These are phyloP conservation scores for Oidium heveae DNA, from an alignment of 2,329 filamentous ascomycete genomes.

Conservation along the genomic window DNA sequence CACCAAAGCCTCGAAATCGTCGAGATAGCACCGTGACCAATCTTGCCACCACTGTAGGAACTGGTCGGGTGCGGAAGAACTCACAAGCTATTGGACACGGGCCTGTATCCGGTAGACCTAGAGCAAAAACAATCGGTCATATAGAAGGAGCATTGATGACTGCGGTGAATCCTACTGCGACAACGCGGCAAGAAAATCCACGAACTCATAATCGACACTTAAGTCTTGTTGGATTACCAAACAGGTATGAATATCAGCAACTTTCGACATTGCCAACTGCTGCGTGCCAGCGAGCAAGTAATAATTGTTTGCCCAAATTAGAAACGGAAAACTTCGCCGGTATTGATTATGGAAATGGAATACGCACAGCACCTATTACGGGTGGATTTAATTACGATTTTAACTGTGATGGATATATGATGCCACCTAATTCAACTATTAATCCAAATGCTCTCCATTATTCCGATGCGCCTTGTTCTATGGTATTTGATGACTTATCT, in stretches of 20 bases:
- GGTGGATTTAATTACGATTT: constrained; percentile 40
- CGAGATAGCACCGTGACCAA: constrained; percentile 59
- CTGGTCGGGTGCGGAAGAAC: constrained; percentile 68
- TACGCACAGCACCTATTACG: constrained; percentile 53
- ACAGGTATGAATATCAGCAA: constrained; percentile 30
- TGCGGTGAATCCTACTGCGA: constrained; percentile 19
- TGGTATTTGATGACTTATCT: constrained; percentile 35
- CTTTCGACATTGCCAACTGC: constrained; percentile 49
- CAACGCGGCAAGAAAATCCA: constrained; percentile 21
- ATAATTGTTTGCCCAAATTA: constrained; percentile 52
- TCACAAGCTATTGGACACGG: constrained; percentile 42
- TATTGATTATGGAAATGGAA: constrained; percentile 37
- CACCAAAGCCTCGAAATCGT: constrained; percentile 63
- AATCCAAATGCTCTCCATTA: constrained; percentile 61
- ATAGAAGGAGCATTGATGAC: constrained; percentile 56
- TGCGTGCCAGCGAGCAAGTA: constrained; percentile 38
- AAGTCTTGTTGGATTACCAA: constrained; percentile 43
- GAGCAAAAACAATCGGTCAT: constrained; percentile 91
- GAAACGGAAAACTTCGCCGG: constrained; percentile 48
- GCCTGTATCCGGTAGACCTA: constrained; percentile 42
- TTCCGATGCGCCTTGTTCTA: constrained; percentile 46
- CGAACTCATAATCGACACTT: constrained; percentile 42
- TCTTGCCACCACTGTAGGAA: constrained; percentile 28
- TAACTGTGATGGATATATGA: constrained; percentile 44
- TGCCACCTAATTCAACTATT: constrained; percentile 43